Base-by-base conservation (phyloP, 1,284 basidiomycete species). In the Sporisorium scitamineum region DNA sequence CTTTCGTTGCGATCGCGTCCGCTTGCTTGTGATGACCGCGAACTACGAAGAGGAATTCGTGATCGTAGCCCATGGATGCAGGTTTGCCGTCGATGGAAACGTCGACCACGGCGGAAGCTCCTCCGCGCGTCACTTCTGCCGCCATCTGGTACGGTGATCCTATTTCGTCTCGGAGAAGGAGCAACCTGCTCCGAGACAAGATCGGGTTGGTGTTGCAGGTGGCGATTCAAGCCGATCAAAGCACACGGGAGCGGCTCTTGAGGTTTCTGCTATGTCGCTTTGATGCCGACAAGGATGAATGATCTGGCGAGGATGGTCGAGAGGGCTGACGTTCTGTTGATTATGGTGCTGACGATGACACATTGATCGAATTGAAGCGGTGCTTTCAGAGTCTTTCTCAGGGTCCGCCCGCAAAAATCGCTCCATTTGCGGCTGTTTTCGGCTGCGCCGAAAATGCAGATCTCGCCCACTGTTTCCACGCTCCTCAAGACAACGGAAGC, bases 41-140 rank as follows among this genome's bases (percentile, higher is more conserved):
- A 11, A 64, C 55, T 26, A 82, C 69, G 32, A 67, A 78, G 63
- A 82, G 74, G 41, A 81, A 75, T 39, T 79, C 67, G 42, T 78
- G 71, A 54, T 82, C 78, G 50, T 72, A 68, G 48, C 63, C 61
- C 24, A 82, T 57, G 26, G 47, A 61, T 16, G 80, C 80, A 14
- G 71, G 61, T 42, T 82, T 80, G 27, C 80, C 79, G 31, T 82
- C 79, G 52, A 82, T 76, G 16, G 70, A 76, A 11, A 82, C 78
- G 3, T 69, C 50, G 32, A 81, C 54, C n/a, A 61, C 48, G 3
- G 62, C 52, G 27, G 60, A 22, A 27, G 56, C 32, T 10, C 13
- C 37, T 27, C 39, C 7, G n/a, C 32, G 29, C 9, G 47, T 8
- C 20, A 42, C 16, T 20, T 13, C 58, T 9, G 53, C 29, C 26